Evolutionary conservation across 2,329 filamentous ascomycete genomes (phyloP), one percentile per base, ranked within the genome.

Genomic region (Phoma sp.): DNA sequence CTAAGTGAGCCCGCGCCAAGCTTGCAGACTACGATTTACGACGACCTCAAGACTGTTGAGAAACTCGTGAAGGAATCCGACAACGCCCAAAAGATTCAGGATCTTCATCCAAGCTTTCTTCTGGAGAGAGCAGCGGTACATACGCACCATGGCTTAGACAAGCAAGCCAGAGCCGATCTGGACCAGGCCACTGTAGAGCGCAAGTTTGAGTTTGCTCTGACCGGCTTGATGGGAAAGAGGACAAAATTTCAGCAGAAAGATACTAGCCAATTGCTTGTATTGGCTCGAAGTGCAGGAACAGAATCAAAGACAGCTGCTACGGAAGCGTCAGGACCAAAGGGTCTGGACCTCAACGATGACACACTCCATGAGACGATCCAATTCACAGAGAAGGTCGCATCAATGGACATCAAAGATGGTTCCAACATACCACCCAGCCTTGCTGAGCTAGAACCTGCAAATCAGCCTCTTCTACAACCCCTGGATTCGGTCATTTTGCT

Each of bases 401-500:
- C 76, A 0, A 78, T 73, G 6, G 71, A 75, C 4, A 68, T 80
- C 27, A 71, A 80, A 24, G 77, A 81, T 6, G 75, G 81, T 32
- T 78, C 78, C 6, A 67, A 75, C 4, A 75, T 97, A 0, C 87
- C 92, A 0, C 58, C 80, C 2, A 76, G 81, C 3, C 77, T 99
- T 27, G 81, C 81, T 0, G 82, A 81, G 2, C 74, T 98, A 17
- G 84, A 90, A 37, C 90, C 93, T 0, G 86, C 92, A 29, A 80
- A 90, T 13, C 95, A 99, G 68, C 95, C 94, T 1, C 85, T 90
- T 57, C 82, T 99, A 0, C 82, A 87, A 4, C 87, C 94, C 2
- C 80, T 97, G 7, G 95, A 99, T 72, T 93, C 96, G 22, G 91
- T 96, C 46, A 94, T 96, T 24, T 82, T 99, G 8, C 84, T 99